These are phyloP conservation scores for Cornus controversa DNA, from an alignment of 148 eudicot genomes.

Conservation along the genomic window DNA sequence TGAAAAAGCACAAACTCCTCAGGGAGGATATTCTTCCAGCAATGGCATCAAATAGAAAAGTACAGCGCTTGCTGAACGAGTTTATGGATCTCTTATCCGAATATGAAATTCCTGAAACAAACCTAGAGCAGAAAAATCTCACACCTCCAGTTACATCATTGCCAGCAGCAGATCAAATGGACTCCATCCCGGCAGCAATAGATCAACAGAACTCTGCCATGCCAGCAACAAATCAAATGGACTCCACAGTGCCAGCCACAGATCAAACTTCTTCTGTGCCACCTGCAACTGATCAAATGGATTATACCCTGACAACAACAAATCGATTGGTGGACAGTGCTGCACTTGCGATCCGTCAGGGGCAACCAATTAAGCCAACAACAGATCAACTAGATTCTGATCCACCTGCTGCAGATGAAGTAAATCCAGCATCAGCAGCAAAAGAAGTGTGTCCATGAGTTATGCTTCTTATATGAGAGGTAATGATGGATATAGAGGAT, in stretches of 20 bases:
- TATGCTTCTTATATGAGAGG: constrained; percentile 20
- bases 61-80: constrained; percentile 86
- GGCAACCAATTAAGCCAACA: constrained; percentile 12
- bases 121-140: constrained; percentile 21
- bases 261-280: constrained; percentile 21
- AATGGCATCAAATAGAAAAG: constrained; percentile 91
- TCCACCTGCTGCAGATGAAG: constrained; percentile 16
- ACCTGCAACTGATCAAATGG: constrained; percentile 22
- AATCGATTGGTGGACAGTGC: constrained; percentile 26
- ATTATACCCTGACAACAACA: constrained; percentile 9
- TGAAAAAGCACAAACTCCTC: constrained; percentile 87
- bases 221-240: constrained; percentile 24
- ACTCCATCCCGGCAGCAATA: constrained; percentile 6
- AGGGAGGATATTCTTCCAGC: constrained; percentile 97
- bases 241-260: constrained; percentile 16
- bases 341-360: not conserved
- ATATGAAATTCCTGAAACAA: constrained; percentile 47
- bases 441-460: constrained; percentile 30
- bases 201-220: constrained; percentile 15
- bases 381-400: constrained; percentile 19
- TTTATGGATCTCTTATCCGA: constrained; percentile 97
- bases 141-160: constrained; percentile 13
- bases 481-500: not conserved
- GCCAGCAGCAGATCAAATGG: constrained; percentile 21
- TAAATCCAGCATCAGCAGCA: constrained; percentile 18